Percentiles rank a stretch among this genome's conserved stretches.
Evolutionary conservation across 139 green algal species (phyloP).

Genomic region (Volvox africanus): DNA sequence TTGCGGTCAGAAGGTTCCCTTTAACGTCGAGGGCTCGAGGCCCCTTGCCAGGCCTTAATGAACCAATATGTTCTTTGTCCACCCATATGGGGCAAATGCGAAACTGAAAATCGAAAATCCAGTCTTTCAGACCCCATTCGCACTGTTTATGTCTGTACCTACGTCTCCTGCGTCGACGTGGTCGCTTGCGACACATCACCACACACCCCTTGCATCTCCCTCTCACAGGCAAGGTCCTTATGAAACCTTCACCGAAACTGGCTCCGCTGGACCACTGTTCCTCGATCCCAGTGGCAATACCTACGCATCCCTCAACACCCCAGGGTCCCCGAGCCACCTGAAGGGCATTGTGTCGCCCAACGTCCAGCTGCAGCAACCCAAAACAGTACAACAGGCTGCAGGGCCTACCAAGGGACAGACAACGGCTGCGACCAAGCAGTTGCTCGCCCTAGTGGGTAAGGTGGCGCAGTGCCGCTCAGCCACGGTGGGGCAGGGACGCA

Average conservation of each 20-base stretch:
- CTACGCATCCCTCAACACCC: not conserved
- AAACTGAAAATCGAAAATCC: no score
- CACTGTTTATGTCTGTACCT: no score
- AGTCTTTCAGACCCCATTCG: no score
- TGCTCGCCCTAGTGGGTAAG: constrained; percentile 12
- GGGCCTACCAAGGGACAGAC: not conserved
- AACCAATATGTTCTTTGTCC: no score
- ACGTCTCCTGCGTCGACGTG: no score
- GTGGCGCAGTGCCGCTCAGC: not conserved
- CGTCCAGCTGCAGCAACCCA: not conserved
- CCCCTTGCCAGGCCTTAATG: no score
- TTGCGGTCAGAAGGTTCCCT: no score
- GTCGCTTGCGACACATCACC: no score
- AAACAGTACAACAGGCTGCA: not conserved
- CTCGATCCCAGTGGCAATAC: not conserved
- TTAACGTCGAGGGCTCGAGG: no score
- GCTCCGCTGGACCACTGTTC: constrained; percentile 1
- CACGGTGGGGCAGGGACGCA: not conserved
- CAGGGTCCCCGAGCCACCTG: not conserved
- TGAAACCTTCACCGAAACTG: not conserved
- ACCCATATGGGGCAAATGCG: no score
- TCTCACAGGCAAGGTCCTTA: constrained; percentile 24
- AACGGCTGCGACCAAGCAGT: not conserved
- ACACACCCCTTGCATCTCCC: no score
- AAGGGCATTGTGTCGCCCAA: not conserved